These are phyloP conservation scores for Fraxinus ornus DNA, from an alignment of 305 asterid genomes.

Conservation along the genomic window DNA sequence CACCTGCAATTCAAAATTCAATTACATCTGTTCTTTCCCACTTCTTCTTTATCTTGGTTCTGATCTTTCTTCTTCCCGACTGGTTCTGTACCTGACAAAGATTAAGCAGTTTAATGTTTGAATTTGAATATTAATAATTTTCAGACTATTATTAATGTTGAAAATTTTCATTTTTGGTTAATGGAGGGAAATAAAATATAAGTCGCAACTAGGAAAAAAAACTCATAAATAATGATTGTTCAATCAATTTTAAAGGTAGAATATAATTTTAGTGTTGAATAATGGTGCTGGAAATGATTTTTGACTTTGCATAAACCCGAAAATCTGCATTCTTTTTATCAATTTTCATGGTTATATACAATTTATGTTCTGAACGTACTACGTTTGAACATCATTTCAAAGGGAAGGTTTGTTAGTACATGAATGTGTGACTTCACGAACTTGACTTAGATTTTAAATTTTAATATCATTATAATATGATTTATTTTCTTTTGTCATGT, in stretches of 20 bases:
- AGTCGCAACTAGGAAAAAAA: not conserved
- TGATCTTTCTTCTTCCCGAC: too few relatives aligned
- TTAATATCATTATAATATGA: conserved; percentile 4
- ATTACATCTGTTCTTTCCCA: too few relatives aligned
- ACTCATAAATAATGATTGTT: not conserved
- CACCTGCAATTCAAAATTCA: too few relatives aligned
- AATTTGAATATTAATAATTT: not conserved
- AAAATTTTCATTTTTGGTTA: not conserved
- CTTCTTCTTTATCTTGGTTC: too few relatives aligned
- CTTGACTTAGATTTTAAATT: conserved; percentile 6
- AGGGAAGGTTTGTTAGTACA: conserved; percentile 4
- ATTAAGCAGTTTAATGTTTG: not conserved
- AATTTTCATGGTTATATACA: not conserved
- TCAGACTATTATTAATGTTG: not conserved
- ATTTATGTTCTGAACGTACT: not conserved
- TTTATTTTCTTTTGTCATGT: conserved; percentile 6
- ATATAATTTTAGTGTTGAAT: not conserved
- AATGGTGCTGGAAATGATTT: not conserved
- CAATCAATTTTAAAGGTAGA: not conserved
- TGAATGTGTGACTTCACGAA: conserved; percentile 8
- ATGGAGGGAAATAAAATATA: not conserved
- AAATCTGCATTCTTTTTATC: not conserved
- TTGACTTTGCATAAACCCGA: not conserved
- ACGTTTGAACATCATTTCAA: not conserved
- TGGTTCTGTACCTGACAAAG: too few relatives aligned